A percentile compares a stretch with the other conserved stretches of the same genome.
These are phyloP conservation scores for Penicillium hesseltinei DNA, from an alignment of 2,329 filamentous ascomycete genomes.

Conservation along the genomic window DNA sequence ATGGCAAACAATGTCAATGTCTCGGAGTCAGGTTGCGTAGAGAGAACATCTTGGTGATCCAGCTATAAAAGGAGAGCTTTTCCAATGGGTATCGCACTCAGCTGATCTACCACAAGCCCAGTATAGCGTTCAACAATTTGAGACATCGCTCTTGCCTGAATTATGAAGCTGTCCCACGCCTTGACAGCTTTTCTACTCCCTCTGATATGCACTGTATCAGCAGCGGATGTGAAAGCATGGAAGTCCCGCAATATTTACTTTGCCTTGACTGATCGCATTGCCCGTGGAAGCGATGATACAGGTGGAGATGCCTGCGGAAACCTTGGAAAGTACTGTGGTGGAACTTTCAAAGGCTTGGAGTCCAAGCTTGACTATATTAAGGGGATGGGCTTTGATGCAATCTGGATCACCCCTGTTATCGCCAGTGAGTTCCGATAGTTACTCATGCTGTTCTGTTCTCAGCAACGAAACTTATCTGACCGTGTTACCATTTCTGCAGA, in stretches of 20 bases:
- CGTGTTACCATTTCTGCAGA: neutral
- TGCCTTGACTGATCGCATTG: neutral
- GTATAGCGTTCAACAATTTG: neutral
- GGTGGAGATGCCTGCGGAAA: neutral
- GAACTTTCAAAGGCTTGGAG: neutral
- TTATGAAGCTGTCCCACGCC: neutral
- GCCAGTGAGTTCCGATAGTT: neutral
- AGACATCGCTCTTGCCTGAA: neutral
- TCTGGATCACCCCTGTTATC: neutral
- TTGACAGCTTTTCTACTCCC: neutral
- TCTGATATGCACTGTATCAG: neutral
- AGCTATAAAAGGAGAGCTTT: neutral
- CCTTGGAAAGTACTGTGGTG: neutral
- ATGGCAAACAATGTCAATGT: neutral
- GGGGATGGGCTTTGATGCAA: neutral
- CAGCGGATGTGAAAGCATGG: neutral
- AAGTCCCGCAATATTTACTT: conserved; percentile 1
- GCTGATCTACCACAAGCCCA: neutral
- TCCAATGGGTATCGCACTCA: neutral
- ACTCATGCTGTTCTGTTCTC: neutral
- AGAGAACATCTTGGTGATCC: neutral
- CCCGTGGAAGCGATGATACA: neutral
- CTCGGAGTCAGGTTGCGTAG: neutral
- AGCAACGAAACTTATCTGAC: neutral
- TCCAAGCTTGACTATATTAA: neutral